Evolutionary conservation across 306 rosid genomes (phyloP).

Genomic region (Cercis canadensis): DNA sequence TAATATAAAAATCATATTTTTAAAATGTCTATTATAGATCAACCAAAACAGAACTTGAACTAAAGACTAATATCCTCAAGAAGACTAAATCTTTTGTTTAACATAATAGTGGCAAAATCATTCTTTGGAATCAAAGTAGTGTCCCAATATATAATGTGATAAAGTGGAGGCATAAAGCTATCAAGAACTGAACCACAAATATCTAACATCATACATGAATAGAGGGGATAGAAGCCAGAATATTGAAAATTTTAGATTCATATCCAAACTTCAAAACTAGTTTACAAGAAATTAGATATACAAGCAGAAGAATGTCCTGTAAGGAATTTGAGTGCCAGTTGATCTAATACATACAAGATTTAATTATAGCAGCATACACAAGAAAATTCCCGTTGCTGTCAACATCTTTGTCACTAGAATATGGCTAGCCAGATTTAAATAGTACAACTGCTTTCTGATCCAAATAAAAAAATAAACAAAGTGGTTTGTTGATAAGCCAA

Average conservation of each 20-base stretch:
- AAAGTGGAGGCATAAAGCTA: too few species aligned
- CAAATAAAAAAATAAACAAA: constrained; percentile 96
- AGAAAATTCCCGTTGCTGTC: constrained; percentile 35
- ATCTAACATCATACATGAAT: constrained; percentile 2
- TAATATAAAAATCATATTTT: too few species aligned
- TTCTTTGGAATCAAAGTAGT: too few species aligned
- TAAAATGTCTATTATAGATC: too few species aligned
- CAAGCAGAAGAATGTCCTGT: constrained; percentile 62
- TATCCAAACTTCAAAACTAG: constrained; percentile 49
- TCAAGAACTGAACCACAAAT: constrained; percentile 17
- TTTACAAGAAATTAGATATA: constrained; percentile 54
- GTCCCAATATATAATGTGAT: too few species aligned
- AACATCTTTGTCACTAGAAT: constrained; percentile 38
- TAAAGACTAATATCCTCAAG: too few species aligned
- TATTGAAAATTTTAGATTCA: constrained; percentile 38
- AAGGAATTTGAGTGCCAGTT: constrained; percentile 47
- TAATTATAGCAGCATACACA: constrained; percentile 55
- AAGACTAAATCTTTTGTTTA: too few species aligned
- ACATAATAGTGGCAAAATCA: too few species aligned
- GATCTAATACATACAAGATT: too few species aligned
- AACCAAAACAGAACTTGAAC: too few species aligned
- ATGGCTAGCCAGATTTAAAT: constrained; percentile 81
- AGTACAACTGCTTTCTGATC: constrained; percentile 96
- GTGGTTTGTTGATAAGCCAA: constrained; percentile 98
- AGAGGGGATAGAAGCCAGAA: background rate